Evolutionary conservation across 495 filamentous ascomycete species (phyloP), one percentile per base, ranked within the genome.

Genomic region (Acidomyces sp.): DNA sequence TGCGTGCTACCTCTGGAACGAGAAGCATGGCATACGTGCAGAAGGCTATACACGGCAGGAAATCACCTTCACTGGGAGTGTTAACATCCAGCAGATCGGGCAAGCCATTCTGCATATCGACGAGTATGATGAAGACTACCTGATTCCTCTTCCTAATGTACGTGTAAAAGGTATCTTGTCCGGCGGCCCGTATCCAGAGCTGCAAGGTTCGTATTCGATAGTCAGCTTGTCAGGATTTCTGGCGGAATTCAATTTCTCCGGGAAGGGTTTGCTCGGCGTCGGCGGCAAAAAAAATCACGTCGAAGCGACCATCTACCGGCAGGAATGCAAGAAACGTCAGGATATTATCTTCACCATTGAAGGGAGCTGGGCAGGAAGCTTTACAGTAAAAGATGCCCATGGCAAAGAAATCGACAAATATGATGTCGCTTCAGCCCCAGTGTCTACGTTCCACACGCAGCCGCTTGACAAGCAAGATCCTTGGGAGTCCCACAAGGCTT

Each of bases 61-160:
- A 29, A 54, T 57, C 25, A 54, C 56, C 7, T 55, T 59, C 26
- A 46, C 18, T n/a, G 50, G 55, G 7, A 53, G 33, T 33, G 47
- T 58, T 11, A 55, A 47, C 22, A 53, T 58, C 20, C 55, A 54
- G 44, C 55, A 58, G 37, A 54, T 45, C 20, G 57, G 57, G 10
- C 53, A 60, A 43, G 54, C 56, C 22, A 41, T 57, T 7, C 16
- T 53, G 38, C 64, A 63, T 42, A 47, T 74, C 34, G 67, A 70
- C 25, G 37, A 51, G 18, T 68, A 61, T 40, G 58, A 62, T 13
- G 71, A 75, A 48, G 58, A 68, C 36, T 70, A 68, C 38, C 45
- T 70, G n/a, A 54, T 68, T 11, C 62, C 65, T 9, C 45, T 70
- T 30, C 65, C 63, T 16, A 61, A 64, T 37, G 54, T 65, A 18